A percentile compares a stretch with the other conserved stretches of the same genome.
phyloP scores from a whole-genome alignment of 371 early-diverging fungal species.

The Fennellomyces sp. region DNA sequence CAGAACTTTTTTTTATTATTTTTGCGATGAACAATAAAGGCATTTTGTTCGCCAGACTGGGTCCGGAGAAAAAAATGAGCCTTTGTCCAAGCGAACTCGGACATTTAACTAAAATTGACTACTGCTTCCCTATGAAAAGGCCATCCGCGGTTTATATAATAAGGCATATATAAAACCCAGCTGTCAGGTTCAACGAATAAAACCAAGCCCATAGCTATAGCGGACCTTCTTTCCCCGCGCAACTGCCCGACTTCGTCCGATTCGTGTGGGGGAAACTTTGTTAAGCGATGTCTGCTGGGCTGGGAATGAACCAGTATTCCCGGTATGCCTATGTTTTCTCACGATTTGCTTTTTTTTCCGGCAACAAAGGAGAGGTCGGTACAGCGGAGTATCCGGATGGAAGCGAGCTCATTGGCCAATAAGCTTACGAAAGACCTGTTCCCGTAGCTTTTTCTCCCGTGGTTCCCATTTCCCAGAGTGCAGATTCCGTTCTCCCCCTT shows the following conservation, averaged over 20 bases:
- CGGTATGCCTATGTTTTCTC: slow-evolving; percentile 4
- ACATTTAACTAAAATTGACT: slow-evolving; percentile 7
- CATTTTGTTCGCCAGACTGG: background rate
- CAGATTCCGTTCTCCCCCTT: slow-evolving; percentile 6
- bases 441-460: slow-evolving; percentile 9
- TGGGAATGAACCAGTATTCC: slow-evolving; percentile 5
- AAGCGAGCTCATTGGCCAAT: slow-evolving; percentile 8
- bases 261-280: background rate
- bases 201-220: background rate
- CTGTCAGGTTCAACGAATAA: background rate
- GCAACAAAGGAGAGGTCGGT: background rate
- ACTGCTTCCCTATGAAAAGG: background rate
- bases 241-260: slow-evolving; percentile 13
- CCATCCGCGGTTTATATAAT: slow-evolving; percentile 1
- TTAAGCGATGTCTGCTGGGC: background rate
- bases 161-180: background rate
- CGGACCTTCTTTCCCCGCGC: background rate
- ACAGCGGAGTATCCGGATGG: background rate
- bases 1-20: background rate
- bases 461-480: slow-evolving; percentile 7
- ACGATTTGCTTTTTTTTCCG: slow-evolving; percentile 1
- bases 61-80: background rate
- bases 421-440: slow-evolving; percentile 6
- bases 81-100: background rate
- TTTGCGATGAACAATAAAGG: background rate